phyloP scores from a whole-genome alignment of 805 yeast species.

The Teunomyces tritomae region DNA sequence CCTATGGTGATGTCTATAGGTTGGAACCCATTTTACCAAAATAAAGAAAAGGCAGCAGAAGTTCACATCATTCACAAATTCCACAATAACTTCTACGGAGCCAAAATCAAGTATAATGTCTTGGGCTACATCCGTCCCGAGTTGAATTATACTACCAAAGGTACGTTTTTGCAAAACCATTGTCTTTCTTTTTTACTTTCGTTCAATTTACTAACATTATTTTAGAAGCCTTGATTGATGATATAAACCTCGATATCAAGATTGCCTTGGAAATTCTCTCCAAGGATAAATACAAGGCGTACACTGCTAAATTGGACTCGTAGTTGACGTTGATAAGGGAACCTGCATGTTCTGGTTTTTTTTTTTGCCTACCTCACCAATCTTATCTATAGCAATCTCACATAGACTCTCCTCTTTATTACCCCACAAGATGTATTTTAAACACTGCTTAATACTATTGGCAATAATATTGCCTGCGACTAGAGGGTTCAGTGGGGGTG shows the following conservation, averaged over 20 bases:
- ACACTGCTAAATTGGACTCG: neutral
- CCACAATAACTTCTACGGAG: constrained; percentile 73
- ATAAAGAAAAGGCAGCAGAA: constrained; percentile 79
- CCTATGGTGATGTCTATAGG: constrained; percentile 97
- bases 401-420: neutral
- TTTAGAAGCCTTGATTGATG: constrained; percentile 75
- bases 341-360: neutral
- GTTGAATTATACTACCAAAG: constrained; percentile 71
- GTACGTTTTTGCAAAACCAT: constrained; percentile 18
- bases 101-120: constrained; percentile 61
- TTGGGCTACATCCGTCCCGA: constrained; percentile 93
- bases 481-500: too few relatives aligned
- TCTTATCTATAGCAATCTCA: neutral
- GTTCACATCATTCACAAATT: constrained; percentile 82
- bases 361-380: neutral
- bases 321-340: neutral
- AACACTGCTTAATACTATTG: neutral
- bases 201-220: constrained; percentile 17
- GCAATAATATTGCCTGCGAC: neutral
- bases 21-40: constrained; percentile 88
- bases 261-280: constrained; percentile 55
- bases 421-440: neutral
- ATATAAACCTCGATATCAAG: constrained; percentile 75
- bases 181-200: neutral
- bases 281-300: constrained; percentile 14